Evolutionary conservation across 805 yeast species (phyloP), one percentile per base, ranked within the genome.

Genomic region (Pichia scutulata): DNA sequence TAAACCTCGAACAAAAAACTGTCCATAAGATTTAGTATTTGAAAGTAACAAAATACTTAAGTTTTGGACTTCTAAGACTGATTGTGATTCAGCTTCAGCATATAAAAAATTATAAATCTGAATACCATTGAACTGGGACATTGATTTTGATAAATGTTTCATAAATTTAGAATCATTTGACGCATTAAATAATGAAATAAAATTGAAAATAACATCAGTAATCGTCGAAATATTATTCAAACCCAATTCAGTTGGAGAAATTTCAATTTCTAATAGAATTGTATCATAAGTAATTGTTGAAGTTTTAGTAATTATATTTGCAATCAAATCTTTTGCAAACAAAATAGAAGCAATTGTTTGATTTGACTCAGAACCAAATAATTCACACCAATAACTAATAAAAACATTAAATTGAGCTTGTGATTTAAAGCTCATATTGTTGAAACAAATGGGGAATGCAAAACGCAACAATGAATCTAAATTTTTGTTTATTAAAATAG

Each of bases 281-380:
- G 56, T 54, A 13, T 55, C 51, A 28, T 46, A 52, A 0, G 67
- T 57, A 1, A 64, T 37, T 16, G 45, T 43, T 0, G 60, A 51
- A 0, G 73, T 65, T 5, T 65, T 63, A 0, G 83, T 78, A 40
- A 60, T 58, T 3, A 79, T 64, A 0, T 66, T 60, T 1, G 70
- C 62, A 14, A 71, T 70, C 51, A 64, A 70, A 21, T 66, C 73
- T 39, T 56, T 59, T 5, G 52, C 46, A 21, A 65, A 66, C 10
- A 81, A 63, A 18, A 57, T 59, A 6, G 71, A 62, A 53, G 75
- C 74, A 7, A 84, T 59, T 0, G 88, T 77, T 0, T 74, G 75
- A 2, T 55, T 50, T 5, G 80, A 65, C 64, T 85, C 92, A 61
- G 80, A 82, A 1, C 92, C 92, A 46, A 83, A 64, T 0, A 84